Percentiles rank a stretch among this genome's conserved stretches.
phyloP scores from a whole-genome alignment of 2,329 filamentous ascomycete genomes.

The Clonostachys chloroleuca region DNA sequence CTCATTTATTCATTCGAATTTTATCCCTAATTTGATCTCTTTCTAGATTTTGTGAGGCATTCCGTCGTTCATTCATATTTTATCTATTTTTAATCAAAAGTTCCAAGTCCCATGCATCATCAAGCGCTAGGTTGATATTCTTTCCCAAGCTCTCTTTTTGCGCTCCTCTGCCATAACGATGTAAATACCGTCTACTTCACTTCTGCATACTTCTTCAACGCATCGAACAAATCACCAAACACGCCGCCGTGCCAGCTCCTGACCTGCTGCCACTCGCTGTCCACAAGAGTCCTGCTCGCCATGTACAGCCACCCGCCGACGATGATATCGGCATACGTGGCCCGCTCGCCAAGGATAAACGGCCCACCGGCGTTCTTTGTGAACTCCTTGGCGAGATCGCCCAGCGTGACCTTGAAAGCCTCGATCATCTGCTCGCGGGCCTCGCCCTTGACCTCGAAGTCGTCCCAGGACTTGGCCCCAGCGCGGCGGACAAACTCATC shows the following conservation, averaged over 20 bases:
- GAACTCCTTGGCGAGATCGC: conserved; percentile 34
- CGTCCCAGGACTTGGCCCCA: conserved; percentile 36
- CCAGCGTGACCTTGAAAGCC: conserved; percentile 34
- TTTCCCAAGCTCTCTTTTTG: no score
- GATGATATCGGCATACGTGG: conserved; percentile 51
- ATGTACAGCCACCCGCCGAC: conserved; percentile 52
- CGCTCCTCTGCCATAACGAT: no score
- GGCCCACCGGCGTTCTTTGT: conserved; percentile 30
- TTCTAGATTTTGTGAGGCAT: no score
- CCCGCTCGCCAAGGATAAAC: conserved; percentile 38
- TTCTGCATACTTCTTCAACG: conserved; percentile 27
- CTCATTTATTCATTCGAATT: no score
- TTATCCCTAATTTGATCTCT: no score
- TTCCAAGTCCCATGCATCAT: no score
- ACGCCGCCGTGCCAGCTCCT: conserved; percentile 42
- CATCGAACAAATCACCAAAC: conserved; percentile 45
- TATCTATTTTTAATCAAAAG: no score
- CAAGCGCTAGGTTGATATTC: no score
- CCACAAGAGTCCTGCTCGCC: conserved; percentile 29
- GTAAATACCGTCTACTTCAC: conserved; percentile 11
- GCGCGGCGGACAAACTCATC: conserved; percentile 44
- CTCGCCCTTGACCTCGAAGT: conserved; percentile 30
- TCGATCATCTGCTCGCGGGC: conserved; percentile 26
- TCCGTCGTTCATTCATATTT: no score
- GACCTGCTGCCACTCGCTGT: conserved; percentile 40